phyloP scores from a whole-genome alignment of 768 basidiomycete genomes.

The Hericium erinaceus region DNA sequence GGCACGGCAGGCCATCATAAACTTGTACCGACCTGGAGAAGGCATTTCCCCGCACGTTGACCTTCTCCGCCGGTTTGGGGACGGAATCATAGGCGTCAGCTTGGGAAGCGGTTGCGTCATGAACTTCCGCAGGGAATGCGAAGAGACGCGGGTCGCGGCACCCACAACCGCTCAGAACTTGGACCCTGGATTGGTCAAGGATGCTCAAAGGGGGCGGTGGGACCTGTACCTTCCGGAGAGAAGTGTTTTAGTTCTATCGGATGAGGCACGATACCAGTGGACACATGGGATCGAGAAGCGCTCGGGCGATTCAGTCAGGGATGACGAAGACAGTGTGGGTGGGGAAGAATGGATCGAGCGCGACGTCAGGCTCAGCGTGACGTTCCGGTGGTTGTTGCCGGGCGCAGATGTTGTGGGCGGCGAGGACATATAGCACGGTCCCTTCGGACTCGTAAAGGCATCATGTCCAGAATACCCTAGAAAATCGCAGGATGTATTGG shows the following conservation, averaged over 20 bases:
- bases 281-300: slow-evolving; percentile 76
- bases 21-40: slow-evolving; percentile 81
- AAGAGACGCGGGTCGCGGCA: too few relatives aligned
- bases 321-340: slow-evolving; percentile 11
- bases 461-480: neutral
- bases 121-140: slow-evolving; percentile 38
- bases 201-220: slow-evolving; percentile 10
- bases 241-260: slow-evolving; percentile 69
- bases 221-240: slow-evolving; percentile 68
- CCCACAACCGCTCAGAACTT: neutral
- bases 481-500: slow-evolving; percentile 4
- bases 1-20: slow-evolving; percentile 82
- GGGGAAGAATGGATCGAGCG: slow-evolving; percentile 35
- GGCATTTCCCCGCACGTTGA: slow-evolving; percentile 89
- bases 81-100: slow-evolving; percentile 86
- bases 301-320: slow-evolving; percentile 49
- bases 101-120: slow-evolving; percentile 75
- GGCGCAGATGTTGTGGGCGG: slow-evolving; percentile 70
- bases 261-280: slow-evolving; percentile 80
- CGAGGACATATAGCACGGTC: neutral
- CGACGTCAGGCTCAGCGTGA: slow-evolving; percentile 64
- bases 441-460: neutral
- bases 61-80: slow-evolving; percentile 71
- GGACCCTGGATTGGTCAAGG: neutral
- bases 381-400: slow-evolving; percentile 77